Evolutionary conservation across 257 asterid species (phyloP).

Genomic region (Penstemon eatonii): DNA sequence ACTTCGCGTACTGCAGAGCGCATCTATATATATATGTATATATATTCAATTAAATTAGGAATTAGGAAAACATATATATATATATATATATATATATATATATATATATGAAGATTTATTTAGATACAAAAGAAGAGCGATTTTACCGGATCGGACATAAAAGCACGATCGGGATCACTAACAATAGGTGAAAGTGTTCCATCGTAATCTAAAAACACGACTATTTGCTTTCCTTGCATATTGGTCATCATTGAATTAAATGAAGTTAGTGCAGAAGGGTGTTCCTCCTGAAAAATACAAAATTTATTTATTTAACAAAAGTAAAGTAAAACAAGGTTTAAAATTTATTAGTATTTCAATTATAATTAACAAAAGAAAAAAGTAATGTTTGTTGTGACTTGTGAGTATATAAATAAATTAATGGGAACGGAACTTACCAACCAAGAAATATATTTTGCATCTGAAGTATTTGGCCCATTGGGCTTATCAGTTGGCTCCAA

Average conservation of each 20-base stretch:
- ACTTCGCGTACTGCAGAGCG: constrained; percentile 66
- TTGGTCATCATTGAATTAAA: constrained; percentile 39
- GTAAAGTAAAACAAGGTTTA: background rate
- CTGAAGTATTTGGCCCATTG: constrained; percentile 18
- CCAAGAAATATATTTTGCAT: constrained; percentile 48
- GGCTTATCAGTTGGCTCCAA: constrained; percentile 28
- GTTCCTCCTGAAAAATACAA: constrained; percentile 40
- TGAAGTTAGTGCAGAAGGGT: constrained; percentile 59
- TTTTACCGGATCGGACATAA: constrained; percentile 73
- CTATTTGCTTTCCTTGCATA: constrained; percentile 72
- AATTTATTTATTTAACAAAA: background rate
- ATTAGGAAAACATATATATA: background rate
- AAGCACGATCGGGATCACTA: constrained; percentile 91
- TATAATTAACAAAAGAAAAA: no score
- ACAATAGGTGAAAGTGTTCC: constrained; percentile 97
- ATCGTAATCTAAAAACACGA: constrained; percentile 87
- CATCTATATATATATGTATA: constrained; percentile 44
- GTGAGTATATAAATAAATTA: no score
- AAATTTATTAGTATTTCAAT: background rate
- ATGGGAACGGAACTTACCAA: constrained; percentile 39
- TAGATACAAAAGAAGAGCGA: constrained; percentile 6
- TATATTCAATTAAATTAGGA: background rate
- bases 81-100: no score
- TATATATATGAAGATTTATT: background rate
- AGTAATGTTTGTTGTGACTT: no score